phyloP scores from a whole-genome alignment of 768 basidiomycete genomes.

The Lentinula aciculospora region DNA sequence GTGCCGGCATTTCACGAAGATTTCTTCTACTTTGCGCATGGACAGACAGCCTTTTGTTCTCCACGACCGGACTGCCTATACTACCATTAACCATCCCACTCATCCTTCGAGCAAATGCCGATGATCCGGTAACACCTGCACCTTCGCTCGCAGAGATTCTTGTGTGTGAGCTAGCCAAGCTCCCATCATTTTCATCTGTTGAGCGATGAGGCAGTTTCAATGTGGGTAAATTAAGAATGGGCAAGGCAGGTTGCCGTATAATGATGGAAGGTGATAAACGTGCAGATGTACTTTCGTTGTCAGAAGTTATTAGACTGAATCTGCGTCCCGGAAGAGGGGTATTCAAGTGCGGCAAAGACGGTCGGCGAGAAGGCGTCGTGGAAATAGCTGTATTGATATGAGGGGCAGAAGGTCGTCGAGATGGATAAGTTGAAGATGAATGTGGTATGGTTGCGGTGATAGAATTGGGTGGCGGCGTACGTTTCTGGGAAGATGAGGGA shows the following conservation, averaged over 20 bases:
- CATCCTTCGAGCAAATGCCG: neutral
- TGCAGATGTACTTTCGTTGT: neutral
- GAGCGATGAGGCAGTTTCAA: slow-evolving; percentile 15
- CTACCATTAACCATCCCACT: neutral
- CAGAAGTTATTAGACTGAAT: neutral
- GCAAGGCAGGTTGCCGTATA: slow-evolving; percentile 36
- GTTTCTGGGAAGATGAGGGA: neutral
- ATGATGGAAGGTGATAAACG: slow-evolving; percentile 37
- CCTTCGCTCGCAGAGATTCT: neutral
- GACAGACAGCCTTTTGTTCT: neutral
- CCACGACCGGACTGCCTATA: slow-evolving; percentile 11
- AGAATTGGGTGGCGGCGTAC: neutral
- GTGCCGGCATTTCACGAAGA: slow-evolving; percentile 50
- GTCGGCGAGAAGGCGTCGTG: neutral
- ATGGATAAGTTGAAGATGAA: neutral
- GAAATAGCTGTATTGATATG: neutral
- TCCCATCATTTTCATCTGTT: neutral
- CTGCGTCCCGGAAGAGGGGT: neutral
- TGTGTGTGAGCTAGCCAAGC: neutral
- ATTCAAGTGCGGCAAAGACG: neutral
- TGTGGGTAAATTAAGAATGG: slow-evolving; percentile 45
- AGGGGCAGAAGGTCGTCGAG: neutral
- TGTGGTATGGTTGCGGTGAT: neutral
- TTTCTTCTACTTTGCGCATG: slow-evolving; percentile 21
- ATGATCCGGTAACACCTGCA: neutral